Evolutionary conservation across 1,139 yeast species (phyloP).

Genomic region (Taphrina pruni): DNA sequence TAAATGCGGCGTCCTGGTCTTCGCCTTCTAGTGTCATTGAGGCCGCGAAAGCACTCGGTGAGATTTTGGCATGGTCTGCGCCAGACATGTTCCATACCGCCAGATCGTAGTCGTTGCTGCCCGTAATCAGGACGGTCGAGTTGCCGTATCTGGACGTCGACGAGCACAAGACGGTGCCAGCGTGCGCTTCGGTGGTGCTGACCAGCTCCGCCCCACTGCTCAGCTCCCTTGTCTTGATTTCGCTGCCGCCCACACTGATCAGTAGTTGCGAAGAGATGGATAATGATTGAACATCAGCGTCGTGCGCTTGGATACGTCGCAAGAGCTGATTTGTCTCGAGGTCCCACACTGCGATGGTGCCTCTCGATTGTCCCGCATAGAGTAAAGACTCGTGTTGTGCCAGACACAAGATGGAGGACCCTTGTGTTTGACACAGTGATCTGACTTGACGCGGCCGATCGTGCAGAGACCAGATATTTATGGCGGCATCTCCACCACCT

Average conservation of each 20-base stretch:
- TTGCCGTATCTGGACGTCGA: slow-evolving; percentile 2
- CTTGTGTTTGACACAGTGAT: slow-evolving; percentile 67
- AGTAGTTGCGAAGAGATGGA: slow-evolving; percentile 6
- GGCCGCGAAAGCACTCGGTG: slow-evolving; percentile 34
- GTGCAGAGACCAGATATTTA: slow-evolving; percentile 71
- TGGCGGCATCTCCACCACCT: slow-evolving; percentile 91
- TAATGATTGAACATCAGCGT: slow-evolving; percentile 56
- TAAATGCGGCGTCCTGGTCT: slow-evolving; percentile 60
- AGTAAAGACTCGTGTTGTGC: slow-evolving; percentile 66
- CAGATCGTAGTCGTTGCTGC: slow-evolving; percentile 66
- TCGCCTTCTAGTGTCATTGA: slow-evolving; percentile 44
- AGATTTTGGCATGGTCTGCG: slow-evolving; percentile 34
- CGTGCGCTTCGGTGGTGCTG: slow-evolving; percentile 1
- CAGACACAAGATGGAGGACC: slow-evolving; percentile 65
- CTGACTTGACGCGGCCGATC: slow-evolving; percentile 41
- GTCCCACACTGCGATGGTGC: slow-evolving; percentile 81
- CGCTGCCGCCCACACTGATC: slow-evolving; percentile 16
- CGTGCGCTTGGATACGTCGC: slow-evolving; percentile 54
- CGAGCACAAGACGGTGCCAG: slow-evolving; percentile 20
- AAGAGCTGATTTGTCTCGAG: slow-evolving; percentile 76
- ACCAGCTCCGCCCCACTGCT: slow-evolving; percentile 18
- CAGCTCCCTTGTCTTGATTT: slow-evolving; percentile 22
- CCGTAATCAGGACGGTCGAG: slow-evolving; percentile 56
- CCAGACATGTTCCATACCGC: slow-evolving; percentile 63
- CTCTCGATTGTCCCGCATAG: slow-evolving; percentile 78